phyloP scores from a whole-genome alignment of 2,329 filamentous ascomycete genomes.

The Phaeosphaeriaceae sp. region DNA sequence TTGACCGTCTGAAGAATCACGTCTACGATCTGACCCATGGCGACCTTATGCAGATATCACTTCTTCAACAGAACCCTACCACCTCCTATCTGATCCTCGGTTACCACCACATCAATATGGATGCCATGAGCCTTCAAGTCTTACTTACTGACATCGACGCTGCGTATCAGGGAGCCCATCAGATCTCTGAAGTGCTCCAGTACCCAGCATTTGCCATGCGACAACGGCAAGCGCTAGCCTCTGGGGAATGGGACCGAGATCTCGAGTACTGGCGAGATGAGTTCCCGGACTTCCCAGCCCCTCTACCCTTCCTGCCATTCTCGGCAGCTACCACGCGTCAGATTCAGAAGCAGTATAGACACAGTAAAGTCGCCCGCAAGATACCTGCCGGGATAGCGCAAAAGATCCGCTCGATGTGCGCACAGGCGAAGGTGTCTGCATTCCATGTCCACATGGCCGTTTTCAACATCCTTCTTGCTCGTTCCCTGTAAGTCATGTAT shows the following conservation, averaged over 20 bases:
- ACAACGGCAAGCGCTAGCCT: slow-evolving; percentile 5
- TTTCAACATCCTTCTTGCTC: slow-evolving; percentile 35
- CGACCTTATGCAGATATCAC: background rate
- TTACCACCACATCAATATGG: slow-evolving; percentile 61
- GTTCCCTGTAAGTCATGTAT: background rate
- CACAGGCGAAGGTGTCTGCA: slow-evolving; percentile 39
- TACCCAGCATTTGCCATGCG: slow-evolving; percentile 12
- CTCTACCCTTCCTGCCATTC: background rate
- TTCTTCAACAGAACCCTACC: background rate
- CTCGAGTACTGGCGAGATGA: slow-evolving; percentile 12
- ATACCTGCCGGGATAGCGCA: background rate
- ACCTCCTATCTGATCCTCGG: background rate
- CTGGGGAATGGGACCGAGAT: slow-evolving; percentile 5
- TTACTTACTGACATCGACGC: slow-evolving; percentile 55
- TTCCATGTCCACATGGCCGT: slow-evolving; percentile 60
- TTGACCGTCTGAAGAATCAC: background rate
- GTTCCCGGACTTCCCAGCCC: background rate
- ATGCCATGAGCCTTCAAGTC: slow-evolving; percentile 55
- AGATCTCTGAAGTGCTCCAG: slow-evolving; percentile 7
- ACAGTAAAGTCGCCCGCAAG: background rate
- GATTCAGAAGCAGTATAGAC: background rate
- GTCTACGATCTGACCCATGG: background rate
- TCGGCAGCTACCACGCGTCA: background rate
- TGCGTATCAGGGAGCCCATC: slow-evolving; percentile 46
- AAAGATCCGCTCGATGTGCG: slow-evolving; percentile 30